Evolutionary conservation across 148 eudicot genomes (phyloP).

Genomic region (Spergularia marina): DNA sequence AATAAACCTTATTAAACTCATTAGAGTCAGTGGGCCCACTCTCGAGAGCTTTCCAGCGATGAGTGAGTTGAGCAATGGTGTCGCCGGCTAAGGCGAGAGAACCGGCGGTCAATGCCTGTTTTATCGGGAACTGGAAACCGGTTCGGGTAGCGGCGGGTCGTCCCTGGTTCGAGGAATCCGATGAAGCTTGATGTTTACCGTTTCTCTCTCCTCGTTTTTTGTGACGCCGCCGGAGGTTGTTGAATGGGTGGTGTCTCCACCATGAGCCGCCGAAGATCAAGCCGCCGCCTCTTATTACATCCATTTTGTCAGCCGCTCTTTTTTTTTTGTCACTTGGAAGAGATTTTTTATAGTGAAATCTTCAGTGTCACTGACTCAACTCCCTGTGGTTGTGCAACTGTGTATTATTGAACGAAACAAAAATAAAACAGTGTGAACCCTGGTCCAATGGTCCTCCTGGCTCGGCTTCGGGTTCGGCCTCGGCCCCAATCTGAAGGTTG

Average conservation of each 20-base stretch:
- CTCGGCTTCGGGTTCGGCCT: too few species aligned
- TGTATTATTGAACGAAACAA: too few species aligned
- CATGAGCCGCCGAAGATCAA: slow-evolving; percentile 34
- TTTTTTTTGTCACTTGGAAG: too few species aligned
- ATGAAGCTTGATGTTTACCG: slow-evolving; percentile 22
- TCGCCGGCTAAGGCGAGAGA: slow-evolving; percentile 80
- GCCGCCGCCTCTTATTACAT: slow-evolving; percentile 43
- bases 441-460: too few species aligned
- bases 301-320: slow-evolving; percentile 28
- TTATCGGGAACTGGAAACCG: slow-evolving; percentile 56
- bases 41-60: slow-evolving; percentile 35
- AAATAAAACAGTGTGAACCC: too few species aligned
- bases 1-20: slow-evolving; percentile 41
- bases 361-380: too few species aligned
- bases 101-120: slow-evolving; percentile 71
- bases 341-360: too few species aligned
- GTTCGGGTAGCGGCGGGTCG: slow-evolving; percentile 21
- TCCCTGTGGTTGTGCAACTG: too few species aligned
- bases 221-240: slow-evolving; percentile 11
- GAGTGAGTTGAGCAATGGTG: slow-evolving; percentile 76
- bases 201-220: slow-evolving; percentile 20
- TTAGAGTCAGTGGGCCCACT: slow-evolving; percentile 4
- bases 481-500: too few species aligned
- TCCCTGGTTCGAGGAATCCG: slow-evolving; percentile 35
- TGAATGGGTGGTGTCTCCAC: slow-evolving; percentile 37